phyloP scores from a whole-genome alignment of 371 early-diverging fungal genomes.

The Saksenaea oblongispora region DNA sequence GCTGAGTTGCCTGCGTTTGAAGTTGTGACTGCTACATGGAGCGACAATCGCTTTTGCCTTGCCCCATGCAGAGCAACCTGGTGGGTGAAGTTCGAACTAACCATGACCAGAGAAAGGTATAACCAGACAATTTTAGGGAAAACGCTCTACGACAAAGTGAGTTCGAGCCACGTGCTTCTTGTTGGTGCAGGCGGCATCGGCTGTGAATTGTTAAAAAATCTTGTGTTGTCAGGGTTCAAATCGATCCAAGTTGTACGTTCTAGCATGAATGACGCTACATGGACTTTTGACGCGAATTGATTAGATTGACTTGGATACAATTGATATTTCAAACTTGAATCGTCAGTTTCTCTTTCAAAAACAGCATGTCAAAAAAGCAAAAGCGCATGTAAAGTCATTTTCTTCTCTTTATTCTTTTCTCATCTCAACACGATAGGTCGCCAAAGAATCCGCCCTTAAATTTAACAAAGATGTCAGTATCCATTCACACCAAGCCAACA shows the following conservation, averaged over 20 bases:
- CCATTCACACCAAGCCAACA: constrained; percentile 79
- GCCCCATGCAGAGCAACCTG: too few species aligned
- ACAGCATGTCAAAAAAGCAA: constrained; percentile 91
- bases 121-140: constrained; percentile 38
- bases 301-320: constrained; percentile 96
- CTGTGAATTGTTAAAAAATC: constrained; percentile 97
- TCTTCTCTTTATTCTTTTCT: background rate
- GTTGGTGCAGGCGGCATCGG: constrained; percentile 99
- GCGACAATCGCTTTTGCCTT: too few species aligned
- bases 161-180: constrained; percentile 58
- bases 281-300: background rate
- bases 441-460: constrained; percentile 72
- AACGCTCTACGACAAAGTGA: constrained; percentile 36
- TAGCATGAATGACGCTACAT: background rate
- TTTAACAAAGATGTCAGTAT: constrained; percentile 87
- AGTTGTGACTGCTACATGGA: too few species aligned
- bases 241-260: constrained; percentile 74
- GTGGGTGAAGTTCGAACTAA: too few species aligned
- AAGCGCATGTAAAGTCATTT: constrained; percentile 69
- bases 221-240: constrained; percentile 88
- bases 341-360: constrained; percentile 97
- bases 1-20: too few species aligned
- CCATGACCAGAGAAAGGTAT: constrained; percentile 38
- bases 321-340: constrained; percentile 98
- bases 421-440: constrained; percentile 54